Evolutionary conservation across 768 basidiomycete species (phyloP).

Genomic region (Amanita pseudoporphyria): DNA sequence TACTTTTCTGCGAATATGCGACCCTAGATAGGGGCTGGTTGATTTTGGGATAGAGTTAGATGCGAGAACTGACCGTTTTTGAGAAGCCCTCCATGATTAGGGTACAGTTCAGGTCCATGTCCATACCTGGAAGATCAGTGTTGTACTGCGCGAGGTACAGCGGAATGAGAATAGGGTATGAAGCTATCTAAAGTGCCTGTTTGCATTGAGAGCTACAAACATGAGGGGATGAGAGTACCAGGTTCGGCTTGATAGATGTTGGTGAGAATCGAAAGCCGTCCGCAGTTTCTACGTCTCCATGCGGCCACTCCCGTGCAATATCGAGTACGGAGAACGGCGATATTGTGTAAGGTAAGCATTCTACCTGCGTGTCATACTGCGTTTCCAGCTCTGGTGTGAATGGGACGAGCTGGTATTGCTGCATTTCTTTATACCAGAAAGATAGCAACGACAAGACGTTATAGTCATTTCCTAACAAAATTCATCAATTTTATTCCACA

Average conservation of each 20-base stretch:
- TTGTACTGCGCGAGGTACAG: constrained; percentile 50
- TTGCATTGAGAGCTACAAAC: not conserved
- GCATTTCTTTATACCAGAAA: constrained; percentile 20
- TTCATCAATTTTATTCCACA: constrained; percentile 1
- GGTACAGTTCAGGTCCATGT: constrained; percentile 11
- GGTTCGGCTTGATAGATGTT: constrained; percentile 29
- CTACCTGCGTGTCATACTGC: constrained; percentile 39
- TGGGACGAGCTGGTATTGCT: constrained; percentile 24
- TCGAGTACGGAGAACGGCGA: constrained; percentile 44
- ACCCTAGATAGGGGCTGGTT: constrained; percentile 11
- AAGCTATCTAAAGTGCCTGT: constrained; percentile 33
- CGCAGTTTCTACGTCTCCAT: constrained; percentile 24
- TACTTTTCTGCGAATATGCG: constrained; percentile 14
- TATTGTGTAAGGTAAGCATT: constrained; percentile 47
- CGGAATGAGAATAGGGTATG: constrained; percentile 56
- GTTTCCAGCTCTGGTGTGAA: constrained; percentile 38
- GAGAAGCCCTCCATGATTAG: constrained; percentile 25
- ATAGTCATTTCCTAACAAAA: constrained; percentile 30
- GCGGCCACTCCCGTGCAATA: constrained; percentile 22
- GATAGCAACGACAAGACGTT: constrained; percentile 36
- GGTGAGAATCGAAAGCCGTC: constrained; percentile 33
- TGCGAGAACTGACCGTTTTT: constrained; percentile 14
- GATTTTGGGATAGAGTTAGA: not conserved
- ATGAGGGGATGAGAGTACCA: constrained; percentile 20
- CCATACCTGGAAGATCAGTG: constrained; percentile 10